phyloP scores from a whole-genome alignment of 768 basidiomycete species.

The Amanita pallidorosea region DNA sequence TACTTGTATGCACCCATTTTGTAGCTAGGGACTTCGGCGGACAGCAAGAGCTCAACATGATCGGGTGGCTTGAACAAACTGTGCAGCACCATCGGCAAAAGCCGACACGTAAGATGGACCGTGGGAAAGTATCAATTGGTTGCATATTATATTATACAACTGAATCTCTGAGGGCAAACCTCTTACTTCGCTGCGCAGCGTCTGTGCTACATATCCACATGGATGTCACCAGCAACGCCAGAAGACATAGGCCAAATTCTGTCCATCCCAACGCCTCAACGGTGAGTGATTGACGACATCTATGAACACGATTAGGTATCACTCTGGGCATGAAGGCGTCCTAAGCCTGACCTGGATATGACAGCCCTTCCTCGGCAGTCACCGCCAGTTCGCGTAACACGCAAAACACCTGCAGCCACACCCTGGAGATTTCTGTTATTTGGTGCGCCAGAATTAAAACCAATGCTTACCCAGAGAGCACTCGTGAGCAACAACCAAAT shows the following conservation, averaged over 20 bases:
- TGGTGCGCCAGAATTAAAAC: neutral
- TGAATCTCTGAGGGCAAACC: slow-evolving; percentile 9
- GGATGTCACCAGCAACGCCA: slow-evolving; percentile 47
- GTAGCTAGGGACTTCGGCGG: slow-evolving; percentile 21
- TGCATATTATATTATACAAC: slow-evolving; percentile 12
- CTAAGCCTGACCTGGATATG: slow-evolving; percentile 34
- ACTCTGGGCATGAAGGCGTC: slow-evolving; percentile 3
- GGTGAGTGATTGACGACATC: slow-evolving; percentile 63
- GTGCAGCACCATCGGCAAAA: slow-evolving; percentile 26
- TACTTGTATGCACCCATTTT: slow-evolving; percentile 95
- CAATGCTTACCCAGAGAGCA: slow-evolving; percentile 49
- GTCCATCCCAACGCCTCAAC: slow-evolving; percentile 72
- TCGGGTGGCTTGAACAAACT: slow-evolving; percentile 23
- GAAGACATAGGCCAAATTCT: slow-evolving; percentile 50
- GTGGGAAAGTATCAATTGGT: neutral
- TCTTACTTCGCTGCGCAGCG: slow-evolving; percentile 8
- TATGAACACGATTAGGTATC: slow-evolving; percentile 13
- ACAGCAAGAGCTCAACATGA: slow-evolving; percentile 13
- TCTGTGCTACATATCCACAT: slow-evolving; percentile 21
- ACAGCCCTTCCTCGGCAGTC: slow-evolving; percentile 42
- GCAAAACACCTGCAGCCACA: slow-evolving; percentile 56
- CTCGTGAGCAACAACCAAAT: slow-evolving; percentile 60
- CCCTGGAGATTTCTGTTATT: slow-evolving; percentile 33
- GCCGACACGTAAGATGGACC: slow-evolving; percentile 16
- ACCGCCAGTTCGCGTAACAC: slow-evolving; percentile 47